phyloP scores from a whole-genome alignment of 768 basidiomycete species.

The Kwoniella mangroviensis region DNA sequence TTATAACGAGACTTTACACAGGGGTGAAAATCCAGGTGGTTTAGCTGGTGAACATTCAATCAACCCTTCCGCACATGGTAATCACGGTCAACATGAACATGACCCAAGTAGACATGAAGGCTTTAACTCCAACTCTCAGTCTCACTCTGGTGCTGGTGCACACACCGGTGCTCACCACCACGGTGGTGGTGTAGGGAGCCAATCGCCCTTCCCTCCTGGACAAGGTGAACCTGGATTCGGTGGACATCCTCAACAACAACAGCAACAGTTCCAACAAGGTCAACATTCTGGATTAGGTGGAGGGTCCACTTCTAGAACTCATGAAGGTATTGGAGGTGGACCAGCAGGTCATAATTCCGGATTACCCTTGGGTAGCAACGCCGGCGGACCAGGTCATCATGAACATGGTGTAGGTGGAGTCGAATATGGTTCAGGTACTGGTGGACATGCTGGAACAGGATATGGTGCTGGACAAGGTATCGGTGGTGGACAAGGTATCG shows the following conservation, averaged over 20 bases:
- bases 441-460: background rate
- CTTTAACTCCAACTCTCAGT: conserved; percentile 1
- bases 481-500: background rate
- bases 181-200: background rate
- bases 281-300: conserved; percentile 6
- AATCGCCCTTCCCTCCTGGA: conserved; percentile 8
- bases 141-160: conserved; percentile 8
- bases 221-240: conserved; percentile 5
- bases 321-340: background rate
- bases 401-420: background rate
- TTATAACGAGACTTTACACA: conserved; percentile 10
- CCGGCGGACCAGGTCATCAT: conserved; percentile 7
- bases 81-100: background rate
- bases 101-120: background rate
- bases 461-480: background rate
- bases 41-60: conserved; percentile 12
- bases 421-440: background rate
- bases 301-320: background rate
- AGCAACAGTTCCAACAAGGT: conserved; percentile 11
- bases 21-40: conserved; percentile 14
- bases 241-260: conserved; percentile 14
- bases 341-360: background rate
- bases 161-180: background rate
- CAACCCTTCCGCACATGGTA: background rate
- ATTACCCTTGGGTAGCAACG: background rate